Evolutionary conservation across 2,329 filamentous ascomycete species (phyloP), one percentile per base, ranked within the genome.

Genomic region (Cladosporium sp.): DNA sequence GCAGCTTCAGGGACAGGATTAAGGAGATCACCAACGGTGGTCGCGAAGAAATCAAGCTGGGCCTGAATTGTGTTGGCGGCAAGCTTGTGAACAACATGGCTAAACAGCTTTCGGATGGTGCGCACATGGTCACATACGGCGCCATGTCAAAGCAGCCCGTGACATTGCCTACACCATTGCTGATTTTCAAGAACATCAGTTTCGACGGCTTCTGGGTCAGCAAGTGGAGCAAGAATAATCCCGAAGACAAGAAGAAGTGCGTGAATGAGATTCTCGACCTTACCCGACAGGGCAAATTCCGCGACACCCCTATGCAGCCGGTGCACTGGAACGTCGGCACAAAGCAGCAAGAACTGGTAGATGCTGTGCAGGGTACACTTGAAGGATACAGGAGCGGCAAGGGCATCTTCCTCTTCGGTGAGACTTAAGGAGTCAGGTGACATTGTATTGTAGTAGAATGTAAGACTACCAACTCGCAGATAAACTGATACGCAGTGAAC

Each of bases 201-300:
- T 96, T 97, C 69, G 83, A 90, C 61, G 95, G 94, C 4, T 99
- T 97, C 74, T 99, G 94, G 94, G 85, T 97, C 22, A 94, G 89
- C 69, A 85, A 82, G 60, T 97, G 94, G 93, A 90, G 89, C 48
- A 87, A 92, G 70, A 77, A 80, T 61, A 81, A 97, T 65, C 83
- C 86, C 0, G 79, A 80, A 5, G 85, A 87, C 59, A 95, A 95
- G 77, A 83, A 83, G 70, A 82, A 81, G 68, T 96, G 91, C 44
- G 86, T 97, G n/a, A 82, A 88, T 22, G 90, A 96, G 74, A 87
- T 99, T 35, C 75, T 99, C 60, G 82, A 86, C 39, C 73, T 96
- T 70, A 89, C 87, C 24, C 79, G 89, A 15, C 76, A 83, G 52
- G 90, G 90, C 5, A 83, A 88, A 72, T 96, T 99, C 70, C 85